Conservation (phyloP, 805 yeast genomes). For the Yamadazyma ubonensis region DNA sequence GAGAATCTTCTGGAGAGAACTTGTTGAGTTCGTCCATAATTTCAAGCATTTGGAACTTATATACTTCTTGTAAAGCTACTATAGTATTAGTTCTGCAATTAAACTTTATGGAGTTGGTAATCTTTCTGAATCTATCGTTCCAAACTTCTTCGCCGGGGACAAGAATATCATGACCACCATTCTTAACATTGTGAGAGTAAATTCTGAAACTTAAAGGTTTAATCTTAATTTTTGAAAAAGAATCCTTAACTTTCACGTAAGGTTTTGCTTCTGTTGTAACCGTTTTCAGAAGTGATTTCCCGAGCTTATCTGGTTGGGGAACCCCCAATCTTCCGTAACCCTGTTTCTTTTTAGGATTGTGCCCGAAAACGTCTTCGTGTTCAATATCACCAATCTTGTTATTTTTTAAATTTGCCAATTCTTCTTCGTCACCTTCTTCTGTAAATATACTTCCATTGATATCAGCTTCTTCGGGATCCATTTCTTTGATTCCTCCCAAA, state of each 20-base stretch:
- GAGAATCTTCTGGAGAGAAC: conserved; percentile 15
- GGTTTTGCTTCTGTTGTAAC: conserved; percentile 7
- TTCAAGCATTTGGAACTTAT: conserved; percentile 34
- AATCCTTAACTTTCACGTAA: conserved; percentile 17
- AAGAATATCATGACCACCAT: conserved; percentile 24
- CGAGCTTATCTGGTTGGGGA: conserved; percentile 7
- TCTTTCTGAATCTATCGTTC: conserved; percentile 20
- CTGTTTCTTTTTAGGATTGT: conserved; percentile 10
- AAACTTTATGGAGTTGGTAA: conserved; percentile 25
- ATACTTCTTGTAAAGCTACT: conserved; percentile 41
- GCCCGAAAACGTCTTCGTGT: conserved; percentile 14
- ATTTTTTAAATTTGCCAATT: conserved; percentile 9
- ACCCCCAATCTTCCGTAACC: conserved; percentile 14
- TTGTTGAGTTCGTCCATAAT: conserved; percentile 27
- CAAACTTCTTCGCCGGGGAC: conserved; percentile 29
- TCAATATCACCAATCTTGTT: conserved; percentile 13
- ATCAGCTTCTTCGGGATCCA: conserved; percentile 19
- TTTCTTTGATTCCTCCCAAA: conserved; percentile 23
- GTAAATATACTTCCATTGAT: conserved; percentile 16
- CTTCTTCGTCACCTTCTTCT: conserved; percentile 18
- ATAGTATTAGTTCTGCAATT: conserved; percentile 27
- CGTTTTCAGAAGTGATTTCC: conserved; percentile 9
- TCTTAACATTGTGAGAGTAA: conserved; percentile 38
- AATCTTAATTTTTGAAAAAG: conserved; percentile 11
- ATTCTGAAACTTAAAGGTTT: conserved; percentile 26